Evolutionary conservation across 805 yeast genomes (phyloP).

Genomic region (Helenozyma rhizophorensis): DNA sequence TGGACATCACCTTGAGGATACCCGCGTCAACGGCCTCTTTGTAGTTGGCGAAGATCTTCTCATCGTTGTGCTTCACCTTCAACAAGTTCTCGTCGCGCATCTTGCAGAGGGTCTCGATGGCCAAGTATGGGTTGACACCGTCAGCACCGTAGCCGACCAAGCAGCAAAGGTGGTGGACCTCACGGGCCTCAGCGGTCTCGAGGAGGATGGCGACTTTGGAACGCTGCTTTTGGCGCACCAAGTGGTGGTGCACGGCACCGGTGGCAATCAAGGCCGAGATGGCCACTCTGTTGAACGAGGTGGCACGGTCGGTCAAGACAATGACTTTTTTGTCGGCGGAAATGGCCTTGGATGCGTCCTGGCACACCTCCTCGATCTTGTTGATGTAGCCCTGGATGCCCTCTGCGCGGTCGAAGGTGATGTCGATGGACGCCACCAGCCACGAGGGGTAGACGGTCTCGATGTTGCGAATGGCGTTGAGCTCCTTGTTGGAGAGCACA

Average conservation of each 20-base stretch:
- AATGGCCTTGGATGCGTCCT: constrained; percentile 82
- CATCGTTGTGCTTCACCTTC: constrained; percentile 50
- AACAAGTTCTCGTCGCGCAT: constrained; percentile 78
- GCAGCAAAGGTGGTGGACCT: constrained; percentile 94
- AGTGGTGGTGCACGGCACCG: constrained; percentile 95
- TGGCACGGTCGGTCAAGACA: constrained; percentile 67
- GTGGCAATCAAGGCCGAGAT: constrained; percentile 87
- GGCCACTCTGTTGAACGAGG: constrained; percentile 62
- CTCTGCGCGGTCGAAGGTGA: constrained; percentile 77
- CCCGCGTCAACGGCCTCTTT: constrained; percentile 86
- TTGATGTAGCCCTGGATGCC: constrained; percentile 83
- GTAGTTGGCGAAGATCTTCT: constrained; percentile 68
- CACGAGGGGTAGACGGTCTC: constrained; percentile 77
- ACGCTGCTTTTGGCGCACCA: constrained; percentile 93
- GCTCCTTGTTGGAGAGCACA: constrained; percentile 67
- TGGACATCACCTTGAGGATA: constrained; percentile 94
- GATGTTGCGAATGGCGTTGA: constrained; percentile 70
- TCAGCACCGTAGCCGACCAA: constrained; percentile 97
- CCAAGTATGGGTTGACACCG: constrained; percentile 90
- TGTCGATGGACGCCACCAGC: constrained; percentile 79
- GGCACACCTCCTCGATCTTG: constrained; percentile 82
- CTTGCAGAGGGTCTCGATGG: constrained; percentile 81
- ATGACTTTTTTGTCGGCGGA: constrained; percentile 70
- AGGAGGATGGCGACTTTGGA: constrained; percentile 88
- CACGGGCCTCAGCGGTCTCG: constrained; percentile 96